Base-by-base conservation (phyloP, 2,329 filamentous ascomycete species). In the Teratosphaeria zuluensis region DNA sequence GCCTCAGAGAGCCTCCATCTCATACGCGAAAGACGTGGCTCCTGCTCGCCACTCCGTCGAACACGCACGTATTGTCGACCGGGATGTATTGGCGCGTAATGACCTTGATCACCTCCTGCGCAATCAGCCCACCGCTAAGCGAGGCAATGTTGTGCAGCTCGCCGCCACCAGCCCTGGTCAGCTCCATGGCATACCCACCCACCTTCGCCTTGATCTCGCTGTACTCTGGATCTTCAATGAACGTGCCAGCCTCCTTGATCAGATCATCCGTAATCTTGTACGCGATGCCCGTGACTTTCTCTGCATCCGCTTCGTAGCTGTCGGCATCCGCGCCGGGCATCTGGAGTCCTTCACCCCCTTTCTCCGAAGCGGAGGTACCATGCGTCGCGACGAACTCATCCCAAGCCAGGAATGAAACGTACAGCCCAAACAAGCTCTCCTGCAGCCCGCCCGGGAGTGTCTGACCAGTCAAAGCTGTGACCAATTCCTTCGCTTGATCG, bases 71-170 rank as follows among this genome's bases (percentile, higher is more conserved):
- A 61, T 85, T 85, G 69, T 86, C 82, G 8, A 86, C 75, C 1
- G 84, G 84, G 11, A 85, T 76, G 68, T 86, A 87, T 72, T 87
- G 84, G 66, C 81, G 79, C n/a, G 84, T 87, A 52, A 92, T 83
- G 73, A 84, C 81, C 72, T 99, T 99, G 76, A 99, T 95, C 62
- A 92, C 84, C 76, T 99, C 94, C 74, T 99, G 95, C n/a, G 92
- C 90, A 54, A 95, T 88, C 78, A 99, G 88, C 2, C 94, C 95
- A 32, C 94, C 95, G 1, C 86, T 88, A 58, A 96, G 76, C 30
- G 92, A 87, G 33, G 92, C 88, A 58, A 95, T 89, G 71, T 96
- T 97, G 77, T 99, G 94, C 60, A 99, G 77, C 73, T 99, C 95
- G 57, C 85, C 89, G 31, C 90, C 89, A 54, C 84, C 85, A 38